Base-by-base conservation (phyloP, 768 basidiomycete species). In the Boletus fagicola region DNA sequence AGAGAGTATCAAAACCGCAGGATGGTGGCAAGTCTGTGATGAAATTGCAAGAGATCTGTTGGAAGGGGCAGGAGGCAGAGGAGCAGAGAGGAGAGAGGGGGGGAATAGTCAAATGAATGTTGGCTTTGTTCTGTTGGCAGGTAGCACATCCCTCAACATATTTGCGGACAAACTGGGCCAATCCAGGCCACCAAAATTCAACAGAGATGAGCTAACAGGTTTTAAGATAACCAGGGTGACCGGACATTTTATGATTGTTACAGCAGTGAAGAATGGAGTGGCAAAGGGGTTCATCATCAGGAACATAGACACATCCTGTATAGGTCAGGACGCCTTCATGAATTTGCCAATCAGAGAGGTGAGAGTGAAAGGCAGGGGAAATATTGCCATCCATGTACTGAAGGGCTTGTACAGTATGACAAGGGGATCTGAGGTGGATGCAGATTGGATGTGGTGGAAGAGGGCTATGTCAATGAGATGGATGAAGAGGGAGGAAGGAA, bases 231-330 rank as follows among this genome's bases (percentile, higher is more conserved):
- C 44, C 16, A 0, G 16, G 15, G 4, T 45, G 26, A 0, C 42
- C 22, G 0, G 22, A 4, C 0, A 13, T 7, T 0, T 3, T 5
- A 0, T 43, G 42, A 6, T 43, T 13, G 8, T 43, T 22, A 7
- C 42, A 43, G 1, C 3, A 1, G 0, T 15, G 0, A 1, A 43
- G 20, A 0, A 22, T 8, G 3, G 20, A 3, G 2, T 1, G 2
- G 5, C n/a, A 0, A 3, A 40, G 39, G 1, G 10, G 0, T 0
- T 4, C 11, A 20, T 20, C 2, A 0, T n/a, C 0, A 0, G 40
- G 5, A 0, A 42, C 4, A 3, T 42, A 42, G 11, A 4, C 13
- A 4, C 7, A 0, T 0, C 15, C 24, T 2, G 16, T 6, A 8
- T 44, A 44, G 15, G 24, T 9, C 3, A 44, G 43, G 7, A 26